Evolutionary conservation across 305 asterid genomes (phyloP), one percentile per base, ranked within the genome.

Genomic region (Fraxinus paxiana): DNA sequence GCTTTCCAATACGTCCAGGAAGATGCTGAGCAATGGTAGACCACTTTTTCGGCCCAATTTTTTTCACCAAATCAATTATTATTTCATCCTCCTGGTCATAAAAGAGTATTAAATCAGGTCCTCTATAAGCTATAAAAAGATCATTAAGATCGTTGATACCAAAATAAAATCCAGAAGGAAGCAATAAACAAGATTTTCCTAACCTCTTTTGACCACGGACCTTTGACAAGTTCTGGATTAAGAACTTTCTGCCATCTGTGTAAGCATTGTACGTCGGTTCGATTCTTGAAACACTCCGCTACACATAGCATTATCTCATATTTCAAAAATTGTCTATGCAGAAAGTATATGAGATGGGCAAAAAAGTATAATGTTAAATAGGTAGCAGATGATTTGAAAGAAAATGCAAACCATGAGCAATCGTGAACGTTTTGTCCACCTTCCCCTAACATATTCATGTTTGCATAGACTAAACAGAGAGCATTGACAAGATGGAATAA

Each of bases 201-300:
- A 79, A 96, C 98, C 97, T 96, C 97, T 91, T 93, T 96, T 28
- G 99, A 91, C 99, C 99, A 96, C 73, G 99, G 99, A 86, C 99
- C 99, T 90, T 96, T 96, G 76, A 96, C 97, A 83, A 96, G 99
- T 61, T 96, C 98, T 17, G 98, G 99, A 88, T 96, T 94, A 76
- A 96, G 97, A 89, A 96, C 98, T 88, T 96, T 96, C 90, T 94
- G 99, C 99, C 99, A 96, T 89, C 99, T 88, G 85, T 96, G 99
- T 75, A 96, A 88, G 89, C 99, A 96, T 88, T 96, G 98, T 72
- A 94, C 98, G 90, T 94, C 98, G 46, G 98, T 94, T 76, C 98
- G 92, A 85, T 94, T 98, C 91, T 92, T 93, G 90, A 96, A 93
- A 86, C 98, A 92, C 89, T 93, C 98, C 87, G 99, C 99, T 94